A percentile compares a stretch with the other conserved stretches of the same genome.
Evolutionary conservation across 257 asterid genomes (phyloP).

Genomic region (Solanum raphanifolium): DNA sequence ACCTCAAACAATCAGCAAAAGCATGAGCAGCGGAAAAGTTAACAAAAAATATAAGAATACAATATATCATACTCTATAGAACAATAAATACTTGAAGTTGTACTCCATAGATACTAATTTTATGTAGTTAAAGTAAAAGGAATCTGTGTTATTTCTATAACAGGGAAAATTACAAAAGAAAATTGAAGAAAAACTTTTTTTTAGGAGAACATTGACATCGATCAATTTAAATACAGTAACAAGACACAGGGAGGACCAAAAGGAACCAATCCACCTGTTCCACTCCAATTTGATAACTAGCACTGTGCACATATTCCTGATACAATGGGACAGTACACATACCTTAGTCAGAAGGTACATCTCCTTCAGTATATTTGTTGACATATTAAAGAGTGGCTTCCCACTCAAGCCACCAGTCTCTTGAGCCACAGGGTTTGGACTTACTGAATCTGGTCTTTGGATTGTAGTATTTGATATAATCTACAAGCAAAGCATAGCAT

Average conservation of each 20-base stretch:
- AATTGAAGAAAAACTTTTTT: background rate
- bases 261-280: background rate
- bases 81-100: background rate
- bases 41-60: background rate
- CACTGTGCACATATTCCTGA: background rate
- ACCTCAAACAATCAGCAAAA: background rate
- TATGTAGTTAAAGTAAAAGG: background rate
- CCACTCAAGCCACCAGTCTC: slow-evolving; percentile 98
- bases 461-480: slow-evolving; percentile 85
- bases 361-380: slow-evolving; percentile 73
- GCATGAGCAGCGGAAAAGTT: background rate
- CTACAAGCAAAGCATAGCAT: slow-evolving; percentile 27
- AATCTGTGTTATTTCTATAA: background rate
- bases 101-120: background rate
- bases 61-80: background rate
- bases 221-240: background rate
- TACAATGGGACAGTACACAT: slow-evolving; percentile 1
- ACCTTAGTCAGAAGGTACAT: slow-evolving; percentile 93
- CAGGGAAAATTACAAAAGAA: background rate
- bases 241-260: background rate
- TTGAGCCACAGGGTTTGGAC: slow-evolving; percentile 43
- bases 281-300: background rate
- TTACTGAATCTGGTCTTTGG: slow-evolving; percentile 71
- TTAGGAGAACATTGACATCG: background rate
- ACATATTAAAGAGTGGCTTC: slow-evolving; percentile 56